These are phyloP conservation scores for Aureobasidium sp. DNA, from an alignment of 2,329 filamentous ascomycete genomes.

Conservation along the genomic window DNA sequence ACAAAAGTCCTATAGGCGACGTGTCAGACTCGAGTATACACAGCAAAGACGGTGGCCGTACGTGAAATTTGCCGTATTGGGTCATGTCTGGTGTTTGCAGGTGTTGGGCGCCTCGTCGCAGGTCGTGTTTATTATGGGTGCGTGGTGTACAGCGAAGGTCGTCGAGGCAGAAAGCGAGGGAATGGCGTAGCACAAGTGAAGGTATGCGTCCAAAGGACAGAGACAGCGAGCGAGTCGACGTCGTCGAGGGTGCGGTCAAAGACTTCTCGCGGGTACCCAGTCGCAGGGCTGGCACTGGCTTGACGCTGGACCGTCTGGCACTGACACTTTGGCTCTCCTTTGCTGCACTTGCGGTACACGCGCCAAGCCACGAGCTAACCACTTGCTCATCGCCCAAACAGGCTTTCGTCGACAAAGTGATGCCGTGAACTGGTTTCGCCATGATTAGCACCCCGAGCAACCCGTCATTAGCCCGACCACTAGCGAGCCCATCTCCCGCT, in stretches of 20 bases:
- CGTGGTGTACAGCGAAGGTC: not conserved
- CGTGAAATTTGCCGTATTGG: conserved; percentile 30
- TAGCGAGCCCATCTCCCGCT: not conserved
- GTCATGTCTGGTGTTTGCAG: conserved; percentile 17
- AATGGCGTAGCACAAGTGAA: not conserved
- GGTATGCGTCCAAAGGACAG: not conserved
- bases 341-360: not conserved
- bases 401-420: not conserved
- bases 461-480: not conserved
- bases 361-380: conserved; percentile 1
- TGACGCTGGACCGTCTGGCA: not conserved
- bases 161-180: not conserved
- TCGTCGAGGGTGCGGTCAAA: not conserved
- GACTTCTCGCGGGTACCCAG: not conserved
- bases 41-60: conserved; percentile 7
- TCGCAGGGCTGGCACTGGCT: not conserved
- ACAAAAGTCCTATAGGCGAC: conserved; percentile 41
- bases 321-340: not conserved
- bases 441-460: conserved; percentile 1
- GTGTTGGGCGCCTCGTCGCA: not conserved
- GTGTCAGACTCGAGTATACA: conserved; percentile 21
- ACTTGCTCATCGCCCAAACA: not conserved
- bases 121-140: not conserved
- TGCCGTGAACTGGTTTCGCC: not conserved
- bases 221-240: not conserved